Base-by-base conservation (phyloP, 2,329 filamentous ascomycete genomes). In the Fusarium fracticaudum region DNA sequence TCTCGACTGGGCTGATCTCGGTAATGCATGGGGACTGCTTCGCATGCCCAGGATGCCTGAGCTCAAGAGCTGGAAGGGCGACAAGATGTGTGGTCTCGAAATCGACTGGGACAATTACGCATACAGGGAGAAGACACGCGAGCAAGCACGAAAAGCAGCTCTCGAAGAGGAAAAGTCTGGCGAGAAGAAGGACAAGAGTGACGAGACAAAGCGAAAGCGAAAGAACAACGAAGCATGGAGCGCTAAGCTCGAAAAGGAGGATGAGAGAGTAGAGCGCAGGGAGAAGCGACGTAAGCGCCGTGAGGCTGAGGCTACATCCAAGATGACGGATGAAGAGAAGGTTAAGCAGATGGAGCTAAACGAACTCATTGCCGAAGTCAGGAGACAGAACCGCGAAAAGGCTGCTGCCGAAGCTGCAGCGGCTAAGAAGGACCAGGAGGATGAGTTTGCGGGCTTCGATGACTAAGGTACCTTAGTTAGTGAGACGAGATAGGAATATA, bases 41-140 rank as follows among this genome's bases (percentile, higher is more conserved):
- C 91, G 91, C 58, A 87, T 98, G 73, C 96, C 96, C 8, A 94
- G 93, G 80, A 99, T 99, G 96, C 96, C 96, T 0, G 96, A 99
- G 82, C 85, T 94, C 60, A 92, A 91, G 77, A 89, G 86, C 2
- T 96, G 93, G 86, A 88, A 90, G 18, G 92, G 92, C 9, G 92
- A 94, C 80, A 87, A 88, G 71, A 88, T 85, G 29, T 84, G 93
- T 2, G 90, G 90, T 5, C 82, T 92, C 5, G 87, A 88, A 4
- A 84, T 94, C 17, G 90, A 94, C 80, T 91, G 93, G 87, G 87
- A 91, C 48, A 85, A 82, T 5, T 94, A 91, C 77, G 85, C 89
- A 1, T 96, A 94, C 83, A 91, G 91, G 78, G 93, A 96, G 76
- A 93, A 92, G 79, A 84, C 86, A 26, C 88, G 92, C 37, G 94